These are phyloP conservation scores for Ophiostoma sp. DNA, from an alignment of 2,329 filamentous ascomycete species.

Conservation along the genomic window DNA sequence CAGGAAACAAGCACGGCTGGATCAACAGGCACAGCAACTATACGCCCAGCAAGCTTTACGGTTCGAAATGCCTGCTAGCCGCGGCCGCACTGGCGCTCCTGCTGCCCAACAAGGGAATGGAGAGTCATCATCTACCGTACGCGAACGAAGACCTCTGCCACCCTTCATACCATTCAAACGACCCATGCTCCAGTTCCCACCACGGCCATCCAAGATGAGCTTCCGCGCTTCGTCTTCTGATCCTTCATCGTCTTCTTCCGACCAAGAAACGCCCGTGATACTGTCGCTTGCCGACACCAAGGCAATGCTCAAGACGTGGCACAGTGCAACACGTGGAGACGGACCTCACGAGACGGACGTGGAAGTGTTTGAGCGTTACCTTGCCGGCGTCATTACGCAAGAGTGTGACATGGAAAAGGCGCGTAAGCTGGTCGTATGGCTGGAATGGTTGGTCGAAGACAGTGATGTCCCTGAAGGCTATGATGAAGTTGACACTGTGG, in stretches of 20 bases:
- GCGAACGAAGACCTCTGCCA: neutral
- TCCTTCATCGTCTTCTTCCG: neutral
- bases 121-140: neutral
- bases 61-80: conserved; percentile 45
- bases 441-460: conserved; percentile 57
- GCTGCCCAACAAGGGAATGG: conserved; percentile 29
- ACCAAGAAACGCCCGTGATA: conserved; percentile 35
- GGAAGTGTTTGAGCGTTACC: conserved; percentile 69
- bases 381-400: conserved; percentile 68
- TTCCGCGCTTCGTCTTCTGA: conserved; percentile 45
- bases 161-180: conserved; percentile 30
- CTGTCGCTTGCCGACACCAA: conserved; percentile 62
- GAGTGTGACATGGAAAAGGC: conserved; percentile 84
- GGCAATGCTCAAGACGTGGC: conserved; percentile 74
- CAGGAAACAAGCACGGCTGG: conserved; percentile 32
- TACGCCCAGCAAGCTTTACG: conserved; percentile 47
- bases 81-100: conserved; percentile 29
- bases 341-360: conserved; percentile 81
- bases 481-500: neutral
- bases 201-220: conserved; percentile 46
- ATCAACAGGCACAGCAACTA: conserved; percentile 21
- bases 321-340: conserved; percentile 66
- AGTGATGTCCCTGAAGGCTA: conserved; percentile 34
- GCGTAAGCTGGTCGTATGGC: conserved; percentile 82
- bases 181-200: conserved; percentile 49